Base-by-base conservation (phyloP, 2,329 filamentous ascomycete species). In the Dothideomycetes sp. region DNA sequence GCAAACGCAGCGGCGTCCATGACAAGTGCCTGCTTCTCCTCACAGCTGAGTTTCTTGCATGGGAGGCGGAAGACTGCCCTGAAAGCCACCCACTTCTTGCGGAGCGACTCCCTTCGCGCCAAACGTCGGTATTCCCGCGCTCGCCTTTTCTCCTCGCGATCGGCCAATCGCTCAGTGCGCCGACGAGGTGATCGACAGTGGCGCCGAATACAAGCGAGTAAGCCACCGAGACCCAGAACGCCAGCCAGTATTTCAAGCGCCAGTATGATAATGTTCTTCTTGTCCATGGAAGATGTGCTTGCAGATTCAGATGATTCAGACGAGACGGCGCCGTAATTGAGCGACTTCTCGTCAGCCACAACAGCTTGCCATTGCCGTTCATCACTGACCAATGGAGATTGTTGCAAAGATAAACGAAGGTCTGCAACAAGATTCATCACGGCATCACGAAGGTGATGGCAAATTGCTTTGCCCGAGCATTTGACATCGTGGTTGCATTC, bases 121-220 rank as follows among this genome's bases (percentile, higher is more conserved):
- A 72, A 71, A 22, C 66, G 62, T 32, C 65, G 65, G 48, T 77
- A 77, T 5, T 68, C 62, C 10, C 65, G 61, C 9, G 61, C 68
- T 19, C 66, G 69, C 19, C 64, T 59, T 37, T 72, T 64, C 53
- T 77, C 72, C 57, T 77, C 73, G 11, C 63, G 64, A 32, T 65
- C 60, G 12, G 73, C 70, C 7, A 69, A 64, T 18, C 70, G 62
- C 42, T 76, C 72, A 10, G 66, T 68, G 42, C 67, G 65, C 19
- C 62, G 65, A 22, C 70, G 65, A 17, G 65, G 61, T 37, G 67
- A 67, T 47, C 66, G 64, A 44, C 64, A 73, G 45, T 66, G 66
- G 41, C 63, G 58, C 17, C 61, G 62, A 40, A 71, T 59, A 31
- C 66, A 56, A 4, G 59, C 54, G 47, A 68, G 57, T 2, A 70